Conservation (phyloP, 2,329 filamentous ascomycete species). For the Fusarium sp. region DNA sequence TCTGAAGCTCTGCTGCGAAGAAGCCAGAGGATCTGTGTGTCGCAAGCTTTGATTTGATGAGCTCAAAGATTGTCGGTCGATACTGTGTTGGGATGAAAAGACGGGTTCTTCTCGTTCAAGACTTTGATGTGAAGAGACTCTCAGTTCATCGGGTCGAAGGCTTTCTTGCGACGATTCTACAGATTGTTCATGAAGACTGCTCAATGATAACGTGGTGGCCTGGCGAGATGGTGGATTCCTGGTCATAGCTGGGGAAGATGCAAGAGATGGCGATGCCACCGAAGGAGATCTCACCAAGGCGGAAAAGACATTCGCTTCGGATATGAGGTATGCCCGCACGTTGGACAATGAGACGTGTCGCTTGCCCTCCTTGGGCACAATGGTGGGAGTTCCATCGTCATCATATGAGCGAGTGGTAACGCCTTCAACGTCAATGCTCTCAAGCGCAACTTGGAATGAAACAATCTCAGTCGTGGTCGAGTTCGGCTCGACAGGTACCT, state of each 20-base stretch:
- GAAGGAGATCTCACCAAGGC: constrained; percentile 68
- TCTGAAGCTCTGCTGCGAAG: constrained; percentile 43
- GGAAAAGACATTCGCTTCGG: constrained; percentile 74
- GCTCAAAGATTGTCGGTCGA: constrained; percentile 28
- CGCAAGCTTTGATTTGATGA: constrained; percentile 30
- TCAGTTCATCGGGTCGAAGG: constrained; percentile 39
- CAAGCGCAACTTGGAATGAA: constrained; percentile 73
- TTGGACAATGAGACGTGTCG: constrained; percentile 71
- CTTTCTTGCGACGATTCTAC: constrained; percentile 43
- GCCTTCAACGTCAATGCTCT: constrained; percentile 73
- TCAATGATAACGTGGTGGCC: constrained; percentile 45
- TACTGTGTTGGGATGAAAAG: constrained; percentile 20
- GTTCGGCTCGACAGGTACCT: constrained; percentile 62
- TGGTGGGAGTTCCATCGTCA: constrained; percentile 49
- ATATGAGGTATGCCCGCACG: constrained; percentile 73
- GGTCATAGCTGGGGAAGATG: constrained; percentile 64
- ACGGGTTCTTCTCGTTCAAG: constrained; percentile 24
- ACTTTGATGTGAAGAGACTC: constrained; percentile 37
- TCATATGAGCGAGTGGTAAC: constrained; percentile 60
- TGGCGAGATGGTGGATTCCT: constrained; percentile 51
- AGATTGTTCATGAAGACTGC: constrained; percentile 44
- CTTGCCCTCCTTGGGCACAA: constrained; percentile 69
- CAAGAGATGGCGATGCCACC: constrained; percentile 55
- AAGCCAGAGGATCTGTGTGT: constrained; percentile 35
- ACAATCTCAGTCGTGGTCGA: constrained; percentile 63